Evolutionary conservation across 129 eudicot species (phyloP), one percentile per base, ranked within the genome.

Genomic region (Silybum marianum): DNA sequence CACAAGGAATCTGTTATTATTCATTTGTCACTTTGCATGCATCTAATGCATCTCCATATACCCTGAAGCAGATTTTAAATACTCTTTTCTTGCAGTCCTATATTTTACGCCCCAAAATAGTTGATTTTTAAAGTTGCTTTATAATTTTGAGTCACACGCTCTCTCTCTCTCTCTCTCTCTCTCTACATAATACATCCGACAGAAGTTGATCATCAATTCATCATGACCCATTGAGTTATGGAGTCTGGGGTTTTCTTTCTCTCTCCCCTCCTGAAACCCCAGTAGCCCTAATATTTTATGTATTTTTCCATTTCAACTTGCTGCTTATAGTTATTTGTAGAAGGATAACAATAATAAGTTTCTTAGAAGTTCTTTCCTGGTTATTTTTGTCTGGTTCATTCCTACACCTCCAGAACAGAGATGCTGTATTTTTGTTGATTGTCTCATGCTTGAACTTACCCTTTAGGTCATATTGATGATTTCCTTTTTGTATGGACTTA

Each of bases 21-120:
- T 58, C 21, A 40, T 69, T 42, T 46, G 67, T 78, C 24, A 79
- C 76, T 48, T 28, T 65, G 63, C 67, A 58, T 18, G 22, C 66
- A 58, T 58, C 2, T 6, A 54, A 54, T 39, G 44, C 44, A 39
- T 39, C 44, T 7, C 1, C 44, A 40, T 40, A 9, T 2, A 40
- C 48, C 48, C 0, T 9, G 9, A 40, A 40, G 48, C 48, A 8
- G 48, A 40, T 40, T 0, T 40, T 40, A 40, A 40, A 40, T 40
- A 40, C 48, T 40, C 30, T 10, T 40, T 8, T 40, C 13, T 40
- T 40, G 48, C 48, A 40, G 48, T 40, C 48, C 48, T 9, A 40
- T 9, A 40, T 40, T 9, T 8, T 40, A 40, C 9, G 12, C 48
- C 48, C 48, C 48, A 40, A 40, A 40, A 10, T 40, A 40, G 48